Evolutionary conservation across 2,329 filamentous ascomycete genomes (phyloP), one percentile per base, ranked within the genome.

Genomic region (Trichothecium sympodiale): DNA sequence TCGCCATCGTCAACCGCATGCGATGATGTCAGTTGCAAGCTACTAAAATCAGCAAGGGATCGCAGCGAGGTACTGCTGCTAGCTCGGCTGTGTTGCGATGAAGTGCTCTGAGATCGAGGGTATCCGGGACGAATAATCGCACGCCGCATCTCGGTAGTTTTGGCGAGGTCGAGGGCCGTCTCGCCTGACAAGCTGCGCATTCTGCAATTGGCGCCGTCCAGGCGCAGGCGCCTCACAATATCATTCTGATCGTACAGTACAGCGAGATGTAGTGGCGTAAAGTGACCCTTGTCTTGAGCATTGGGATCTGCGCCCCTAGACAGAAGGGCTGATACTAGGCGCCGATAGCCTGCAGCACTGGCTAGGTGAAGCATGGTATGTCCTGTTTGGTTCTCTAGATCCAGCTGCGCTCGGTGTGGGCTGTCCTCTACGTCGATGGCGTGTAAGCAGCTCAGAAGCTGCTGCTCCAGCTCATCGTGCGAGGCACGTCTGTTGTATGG

Each of bases 351-450:
- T 10, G 88, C 61, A 8, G 81, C 81, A 46, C 78, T 83, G 2
- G 83, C 83, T 42, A 88, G 65, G 49, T 91, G 84, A 41, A 93
- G 69, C 69, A 93, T 80, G 2, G 82, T 86, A 50, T 89, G 83
- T 1, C 84, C 84, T 10, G 76, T 83, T 2, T 71, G 59, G 43
- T 62, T 59, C 46, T 69, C 71, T 34, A 80, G 61, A 50, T 91
- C 83, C 42, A 83, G 74, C 17, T 71, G 72, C 12, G 81, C 73
- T 46, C 71, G 68, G 42, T 80, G 69, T 4, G 77, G 70, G 49
- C 74, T 85, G 46, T 87, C 80, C 51, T 86, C 80, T 17, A 86
- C 64, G 52, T 89, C 83, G 48, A 88, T 80, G 31, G 85, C 66
- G 46, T 89, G 82, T n/a, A 91, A 64, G 39, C 82, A 77, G 45